Evolutionary conservation across 345 rosid species (phyloP).

Genomic region (Aegle marmelos): DNA sequence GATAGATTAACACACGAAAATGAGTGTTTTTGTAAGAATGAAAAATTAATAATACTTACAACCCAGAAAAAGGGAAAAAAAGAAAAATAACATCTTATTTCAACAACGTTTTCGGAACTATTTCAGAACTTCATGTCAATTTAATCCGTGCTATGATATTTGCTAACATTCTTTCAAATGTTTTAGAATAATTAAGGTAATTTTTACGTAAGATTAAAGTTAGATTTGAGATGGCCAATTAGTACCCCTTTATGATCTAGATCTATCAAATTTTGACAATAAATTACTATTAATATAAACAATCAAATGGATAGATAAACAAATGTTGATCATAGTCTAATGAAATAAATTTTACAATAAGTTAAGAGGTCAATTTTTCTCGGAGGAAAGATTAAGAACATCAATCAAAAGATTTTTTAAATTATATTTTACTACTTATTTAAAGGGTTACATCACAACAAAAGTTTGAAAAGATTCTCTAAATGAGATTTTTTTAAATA

Average conservation of each 20-base stretch:
- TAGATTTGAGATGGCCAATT: neutral
- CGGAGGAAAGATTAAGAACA: too few relatives aligned
- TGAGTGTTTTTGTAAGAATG: too few relatives aligned
- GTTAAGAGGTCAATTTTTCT: neutral
- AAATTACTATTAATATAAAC: neutral
- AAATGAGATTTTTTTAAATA: too few relatives aligned
- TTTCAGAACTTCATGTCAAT: neutral
- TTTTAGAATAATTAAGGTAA: neutral
- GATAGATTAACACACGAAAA: too few relatives aligned
- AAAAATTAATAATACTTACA: too few relatives aligned
- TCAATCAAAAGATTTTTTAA: too few relatives aligned
- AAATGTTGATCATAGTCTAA: neutral
- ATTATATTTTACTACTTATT: too few relatives aligned
- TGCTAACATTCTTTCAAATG: too few relatives aligned
- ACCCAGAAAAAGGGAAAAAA: too few relatives aligned
- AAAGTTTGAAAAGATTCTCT: accelerated
- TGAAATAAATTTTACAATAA: neutral
- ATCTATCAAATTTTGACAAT: neutral
- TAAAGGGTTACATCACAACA: too few relatives aligned
- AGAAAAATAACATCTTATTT: neutral
- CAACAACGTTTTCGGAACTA: neutral
- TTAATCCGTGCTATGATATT: too few relatives aligned
- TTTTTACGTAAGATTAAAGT: neutral
- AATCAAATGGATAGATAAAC: neutral
- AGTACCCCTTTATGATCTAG: too few relatives aligned